Base-by-base conservation (phyloP, 768 basidiomycete species). In the Pleurotus sapidus region DNA sequence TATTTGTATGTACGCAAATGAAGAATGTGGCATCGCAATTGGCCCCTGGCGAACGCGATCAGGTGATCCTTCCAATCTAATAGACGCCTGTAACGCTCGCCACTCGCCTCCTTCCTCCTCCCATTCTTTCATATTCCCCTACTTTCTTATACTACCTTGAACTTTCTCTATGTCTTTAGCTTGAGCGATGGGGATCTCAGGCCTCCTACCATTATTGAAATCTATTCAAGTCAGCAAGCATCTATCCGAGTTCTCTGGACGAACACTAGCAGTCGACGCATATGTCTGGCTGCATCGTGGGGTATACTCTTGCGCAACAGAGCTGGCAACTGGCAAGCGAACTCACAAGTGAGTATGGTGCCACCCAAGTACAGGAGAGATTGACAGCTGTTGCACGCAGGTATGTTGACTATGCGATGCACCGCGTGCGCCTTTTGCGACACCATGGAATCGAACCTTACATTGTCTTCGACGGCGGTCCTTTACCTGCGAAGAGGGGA, bases 391-490 rank as follows among this genome's bases (percentile, higher is more conserved):
- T 34, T 39, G 5, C 39, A 27, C 7, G 25, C 51, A 96, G 95
- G 75, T 98, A 97, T 78, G 93, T 98, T 58, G 88, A 96, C 69
- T 99, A 96, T 73, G 89, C 89, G 39, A 96, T 98, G 94, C 86
- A 93, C 62, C 86, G 90, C 30, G 86, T 98, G 45, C 84, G 94
- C 25, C 82, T 98, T 55, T 73, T 99, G 50, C 83, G 85, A 59
- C 87, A 98, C 72, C 80, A 93, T 69, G 84, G 84, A 20, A 91
- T 98, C 58, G 81, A 81, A 50, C 96, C 97, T 1, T 94, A 91
- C 69, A 76, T 99, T 23, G 97, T 99, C 15, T 96, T 99, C 64
- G 97, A 98, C 67, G 97, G 97, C 14, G 96, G 96, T 0, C 91
- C 91, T 8, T 82, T 99, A 27, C 95, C 95, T 6, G 95, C 96